A percentile compares a stretch with the other conserved stretches of the same genome.
Evolutionary conservation across 495 filamentous ascomycete species (phyloP).

Genomic region (Aspergillus coremiiformis): DNA sequence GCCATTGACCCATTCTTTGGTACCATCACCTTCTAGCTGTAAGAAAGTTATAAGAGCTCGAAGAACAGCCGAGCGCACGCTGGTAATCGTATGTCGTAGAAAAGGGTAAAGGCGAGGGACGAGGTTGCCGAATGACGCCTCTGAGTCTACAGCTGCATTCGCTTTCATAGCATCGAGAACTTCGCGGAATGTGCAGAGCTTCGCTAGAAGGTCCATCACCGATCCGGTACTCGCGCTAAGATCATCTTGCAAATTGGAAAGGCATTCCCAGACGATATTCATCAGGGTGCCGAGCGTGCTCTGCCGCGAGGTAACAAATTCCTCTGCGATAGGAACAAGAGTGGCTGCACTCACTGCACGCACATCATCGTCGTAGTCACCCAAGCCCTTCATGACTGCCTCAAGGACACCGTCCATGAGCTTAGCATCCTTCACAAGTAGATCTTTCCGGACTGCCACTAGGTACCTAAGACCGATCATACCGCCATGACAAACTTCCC

Average conservation of each 20-base stretch:
- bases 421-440: slow-evolving; percentile 69
- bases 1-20: slow-evolving; percentile 86
- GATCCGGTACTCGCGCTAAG: slow-evolving; percentile 93
- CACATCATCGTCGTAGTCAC: slow-evolving; percentile 88
- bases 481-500: slow-evolving; percentile 95
- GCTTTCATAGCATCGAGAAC: slow-evolving; percentile 90
- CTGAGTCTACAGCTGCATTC: slow-evolving; percentile 73
- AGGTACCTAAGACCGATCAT: slow-evolving; percentile 95
- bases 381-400: slow-evolving; percentile 90
- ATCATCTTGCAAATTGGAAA: slow-evolving; percentile 92
- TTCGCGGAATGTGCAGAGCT: slow-evolving; percentile 87
- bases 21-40: slow-evolving; percentile 71
- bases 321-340: slow-evolving; percentile 87
- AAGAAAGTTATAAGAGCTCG: slow-evolving; percentile 90
- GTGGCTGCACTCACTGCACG: slow-evolving; percentile 95
- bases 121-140: slow-evolving; percentile 81
- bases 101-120: slow-evolving; percentile 95
- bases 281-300: slow-evolving; percentile 71
- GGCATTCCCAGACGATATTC: slow-evolving; percentile 92
- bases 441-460: slow-evolving; percentile 86
- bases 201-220: slow-evolving; percentile 95
- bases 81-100: slow-evolving; percentile 92
- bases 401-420: slow-evolving; percentile 90
- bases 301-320: slow-evolving; percentile 80
- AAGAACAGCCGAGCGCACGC: slow-evolving; percentile 85